phyloP scores from a whole-genome alignment of 2,329 filamentous ascomycete genomes.

The Hymenoscyphus linearis region DNA sequence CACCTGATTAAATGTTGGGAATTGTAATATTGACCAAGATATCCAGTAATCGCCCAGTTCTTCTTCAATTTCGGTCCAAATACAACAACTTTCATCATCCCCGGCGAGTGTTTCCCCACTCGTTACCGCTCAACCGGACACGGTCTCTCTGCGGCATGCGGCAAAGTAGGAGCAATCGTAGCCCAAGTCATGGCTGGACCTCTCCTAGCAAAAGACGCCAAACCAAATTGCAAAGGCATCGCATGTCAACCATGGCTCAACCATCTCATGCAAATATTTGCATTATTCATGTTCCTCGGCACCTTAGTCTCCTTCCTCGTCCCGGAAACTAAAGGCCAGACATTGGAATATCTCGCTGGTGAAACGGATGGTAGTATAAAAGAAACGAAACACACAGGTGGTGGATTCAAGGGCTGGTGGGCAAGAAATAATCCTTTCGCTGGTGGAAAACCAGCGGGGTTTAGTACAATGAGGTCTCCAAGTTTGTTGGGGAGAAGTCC shows the following conservation, averaged over 20 bases:
- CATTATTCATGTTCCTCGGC: conserved; percentile 73
- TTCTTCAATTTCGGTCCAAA: conserved; percentile 64
- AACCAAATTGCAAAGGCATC: conserved; percentile 43
- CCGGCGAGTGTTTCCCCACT: conserved; percentile 60
- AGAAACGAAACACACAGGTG: background rate
- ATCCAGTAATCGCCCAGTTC: conserved; percentile 49
- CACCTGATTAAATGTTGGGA: too few species aligned
- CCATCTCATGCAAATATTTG: conserved; percentile 72
- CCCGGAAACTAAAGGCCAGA: conserved; percentile 70
- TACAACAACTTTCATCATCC: conserved; percentile 60
- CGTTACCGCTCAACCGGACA: conserved; percentile 58
- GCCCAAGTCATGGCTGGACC: conserved; percentile 62
- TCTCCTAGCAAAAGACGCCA: conserved; percentile 51
- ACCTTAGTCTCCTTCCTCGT: conserved; percentile 65
- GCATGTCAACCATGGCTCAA: conserved; percentile 57
- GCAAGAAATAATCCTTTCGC: conserved; percentile 15
- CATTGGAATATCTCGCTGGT: conserved; percentile 65
- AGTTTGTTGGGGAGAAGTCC: conserved; percentile 17
- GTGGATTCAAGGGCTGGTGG: conserved; percentile 9
- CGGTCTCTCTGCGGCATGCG: conserved; percentile 60
- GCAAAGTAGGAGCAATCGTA: conserved; percentile 66
- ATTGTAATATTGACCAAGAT: too few species aligned
- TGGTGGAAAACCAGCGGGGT: conserved; percentile 25
- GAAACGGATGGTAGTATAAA: conserved; percentile 36
- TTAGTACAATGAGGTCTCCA: conserved; percentile 10